phyloP scores from a whole-genome alignment of 495 filamentous ascomycete genomes.

The Penicillium pancosmium region DNA sequence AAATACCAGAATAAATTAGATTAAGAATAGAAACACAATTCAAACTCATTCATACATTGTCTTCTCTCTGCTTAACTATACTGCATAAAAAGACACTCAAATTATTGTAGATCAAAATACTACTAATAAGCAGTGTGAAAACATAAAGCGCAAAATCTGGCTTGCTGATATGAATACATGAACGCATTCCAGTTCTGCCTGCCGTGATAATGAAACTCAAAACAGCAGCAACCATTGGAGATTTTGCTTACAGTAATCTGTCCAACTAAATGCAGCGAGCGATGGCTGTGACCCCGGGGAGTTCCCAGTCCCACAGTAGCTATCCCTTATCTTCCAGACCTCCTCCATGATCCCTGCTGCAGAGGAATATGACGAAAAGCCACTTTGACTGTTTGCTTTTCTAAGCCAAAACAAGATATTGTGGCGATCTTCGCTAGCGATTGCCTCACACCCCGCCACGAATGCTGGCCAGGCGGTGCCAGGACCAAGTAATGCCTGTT shows the following conservation, averaged over 20 bases:
- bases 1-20: not conserved
- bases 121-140: too few relatives aligned
- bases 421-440: constrained; percentile 20
- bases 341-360: constrained; percentile 31
- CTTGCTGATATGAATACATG: too few relatives aligned
- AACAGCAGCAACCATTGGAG: not conserved
- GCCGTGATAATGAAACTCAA: not conserved
- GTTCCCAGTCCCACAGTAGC: constrained; percentile 19
- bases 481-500: constrained; percentile 20
- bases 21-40: not conserved
- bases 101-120: too few relatives aligned
- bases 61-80: too few relatives aligned
- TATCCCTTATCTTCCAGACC: constrained; percentile 33
- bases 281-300: constrained; percentile 24
- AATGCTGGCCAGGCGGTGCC: constrained; percentile 39
- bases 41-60: not conserved
- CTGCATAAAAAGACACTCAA: too few relatives aligned
- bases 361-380: constrained; percentile 25
- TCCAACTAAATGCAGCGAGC: constrained; percentile 29
- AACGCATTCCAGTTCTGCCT: not conserved
- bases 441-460: constrained; percentile 40
- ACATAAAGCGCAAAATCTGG: too few relatives aligned
- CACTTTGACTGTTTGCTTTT: constrained; percentile 24
- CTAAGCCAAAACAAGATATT: constrained; percentile 26
- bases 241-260: constrained; percentile 1